Base-by-base conservation (phyloP, 192 early-diverging fungal species). In the Coemansia sp. region DNA sequence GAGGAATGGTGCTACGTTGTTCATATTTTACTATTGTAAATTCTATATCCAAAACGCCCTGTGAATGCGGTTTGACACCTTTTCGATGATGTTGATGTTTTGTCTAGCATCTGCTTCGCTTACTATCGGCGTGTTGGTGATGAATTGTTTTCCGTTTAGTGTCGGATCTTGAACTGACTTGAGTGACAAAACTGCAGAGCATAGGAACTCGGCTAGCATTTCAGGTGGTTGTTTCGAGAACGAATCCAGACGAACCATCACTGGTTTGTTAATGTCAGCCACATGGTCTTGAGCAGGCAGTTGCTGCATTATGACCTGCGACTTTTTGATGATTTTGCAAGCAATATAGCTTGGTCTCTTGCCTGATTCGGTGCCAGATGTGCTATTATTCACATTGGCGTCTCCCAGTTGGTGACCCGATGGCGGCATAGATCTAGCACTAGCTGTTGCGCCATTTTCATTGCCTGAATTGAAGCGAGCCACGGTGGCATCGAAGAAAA, bases 281-380 rank as follows among this genome's bases (percentile, higher is more conserved):
- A 10, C 20, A 19, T 27, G 55, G 50, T 25, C 10, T 17, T 47
- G 19, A 2, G 23, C 54, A 19, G 59, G 45, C 15, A 62, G 31
- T 7, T 57, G 50, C 61, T 79, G 70, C 77, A 79, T 74, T 6
- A 79, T 70, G 19, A 79, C 71, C 50, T 79, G 77, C 23, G 65
- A 64, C 30, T 74, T 70, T 55, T 42, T 59, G 30, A 52, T 68
- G 2, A 79, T 57, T 42, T 79, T 79, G 42, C 70, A 74, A 1
- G 67, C 60, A n/a, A 33, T 44, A 19, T 45, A 59, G 41, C 57
- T 29, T 59, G 15, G 28, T 5, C 1, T 40, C 15, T 15, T 40
- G 22, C 15, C 8, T 27, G 23, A 10, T 23, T 28, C 41, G 37
- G 37, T 40, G 23, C 22, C 50, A 22, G 64, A 31, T 9, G 23